Evolutionary conservation across 2,329 filamentous ascomycete genomes (phyloP), one percentile per base, ranked within the genome.

Genomic region (Calonectria leucothoes): DNA sequence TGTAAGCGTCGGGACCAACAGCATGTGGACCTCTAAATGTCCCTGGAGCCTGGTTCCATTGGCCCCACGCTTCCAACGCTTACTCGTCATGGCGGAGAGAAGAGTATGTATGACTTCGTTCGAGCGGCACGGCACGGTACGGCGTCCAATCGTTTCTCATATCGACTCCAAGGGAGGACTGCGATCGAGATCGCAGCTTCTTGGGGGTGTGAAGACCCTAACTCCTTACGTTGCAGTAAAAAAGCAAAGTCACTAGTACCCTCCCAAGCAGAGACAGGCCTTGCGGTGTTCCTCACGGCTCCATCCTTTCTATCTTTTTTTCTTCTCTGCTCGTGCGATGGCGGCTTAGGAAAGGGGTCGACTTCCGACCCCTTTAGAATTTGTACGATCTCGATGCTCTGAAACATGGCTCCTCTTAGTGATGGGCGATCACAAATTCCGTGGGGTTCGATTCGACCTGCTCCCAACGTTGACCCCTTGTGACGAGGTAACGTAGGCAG

Each of bases 81-180:
- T 51, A 14, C 59, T 45, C 17, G 23, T 51, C 29, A 7, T n/a
- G 20, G 17, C 15, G n/a, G 23, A 57, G 49, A 57, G 48, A 67
- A n/a, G 52, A 67, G 27, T 33, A 49, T 67, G 25, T 11, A 57
- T 45, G 65, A 31, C 25, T 57, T 33, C 51, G 49, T 29, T 57
- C 25, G 31, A 17, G 52, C 65, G 65, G 65, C 48, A 67, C 65
- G 65, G 65, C 48, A 67, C 65, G 65, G 65, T 35, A 23, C 65
- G 49, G 48, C n/a, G 33, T 49, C 48, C 48, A 37, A 67, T 67
- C 49, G 15, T 23, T 10, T 66, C 37, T 51, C 25, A 35, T 23
- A 31, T 48, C 49, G 25, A 29, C 31, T 25, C 8, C 12, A 12
- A 31, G 35, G 25, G 48, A 33, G 33, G 27, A 35, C 25, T n/a